Conservation (phyloP, 75 land plant genomes). For the Adiantum capillusveneris region DNA sequence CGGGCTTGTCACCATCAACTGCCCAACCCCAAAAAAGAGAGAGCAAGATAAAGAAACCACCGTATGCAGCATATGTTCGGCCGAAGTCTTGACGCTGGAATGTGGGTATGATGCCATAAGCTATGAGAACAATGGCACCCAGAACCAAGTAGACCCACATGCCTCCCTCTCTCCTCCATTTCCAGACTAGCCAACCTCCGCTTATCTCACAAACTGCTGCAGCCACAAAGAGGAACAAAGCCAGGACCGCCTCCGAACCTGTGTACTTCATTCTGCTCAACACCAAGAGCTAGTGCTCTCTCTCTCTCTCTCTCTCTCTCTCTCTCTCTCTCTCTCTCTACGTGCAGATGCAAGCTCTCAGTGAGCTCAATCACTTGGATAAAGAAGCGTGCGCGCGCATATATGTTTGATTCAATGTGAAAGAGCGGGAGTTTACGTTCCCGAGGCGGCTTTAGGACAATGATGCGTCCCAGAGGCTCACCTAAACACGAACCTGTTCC, state of each 20-base stretch:
- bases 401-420: no score
- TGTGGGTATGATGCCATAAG: constrained; percentile 41
- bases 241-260: not conserved
- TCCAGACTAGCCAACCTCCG: constrained; percentile 51
- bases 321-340: no score
- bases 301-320: no score
- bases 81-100: constrained; percentile 35
- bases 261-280: constrained; percentile 2
- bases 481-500: no score
- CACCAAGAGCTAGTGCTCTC: no score
- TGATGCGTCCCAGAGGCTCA: no score
- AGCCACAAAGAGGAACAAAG: constrained; percentile 14
- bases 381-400: no score
- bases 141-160: constrained; percentile 33
- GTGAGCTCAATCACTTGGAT: no score
- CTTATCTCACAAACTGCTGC: constrained; percentile 46
- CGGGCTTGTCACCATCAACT: constrained; percentile 29
- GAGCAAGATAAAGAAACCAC: constrained; percentile 43
- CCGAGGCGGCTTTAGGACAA: no score
- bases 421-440: no score
- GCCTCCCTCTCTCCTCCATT: constrained; percentile 40
- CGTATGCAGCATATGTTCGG: constrained; percentile 40
- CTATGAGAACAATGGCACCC: constrained; percentile 21
- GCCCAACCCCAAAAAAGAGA: constrained; percentile 45
- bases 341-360: no score